Conservation (phyloP, 2,329 filamentous ascomycete species). For the Colletotrichum magnum region DNA sequence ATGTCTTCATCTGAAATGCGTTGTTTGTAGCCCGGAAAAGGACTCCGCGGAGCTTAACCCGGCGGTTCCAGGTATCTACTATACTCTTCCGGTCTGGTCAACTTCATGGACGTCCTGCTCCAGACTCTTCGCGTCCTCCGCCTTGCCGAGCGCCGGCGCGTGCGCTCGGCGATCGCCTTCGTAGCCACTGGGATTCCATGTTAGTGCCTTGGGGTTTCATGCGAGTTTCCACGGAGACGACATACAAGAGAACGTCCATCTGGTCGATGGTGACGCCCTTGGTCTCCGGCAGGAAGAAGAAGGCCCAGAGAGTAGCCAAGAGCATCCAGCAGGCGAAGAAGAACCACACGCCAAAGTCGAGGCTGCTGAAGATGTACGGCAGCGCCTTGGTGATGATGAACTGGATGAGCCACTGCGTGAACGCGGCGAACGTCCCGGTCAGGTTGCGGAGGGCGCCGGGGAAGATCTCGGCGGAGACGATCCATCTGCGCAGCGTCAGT, state of each 20-base stretch:
- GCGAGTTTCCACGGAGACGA: not conserved
- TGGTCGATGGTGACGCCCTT: slow-evolving; percentile 68
- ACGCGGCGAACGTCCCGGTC: slow-evolving; percentile 57
- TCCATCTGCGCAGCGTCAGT: slow-evolving; percentile 48
- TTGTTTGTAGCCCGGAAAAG: no score
- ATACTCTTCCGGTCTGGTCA: not conserved
- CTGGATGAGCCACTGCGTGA: slow-evolving; percentile 58
- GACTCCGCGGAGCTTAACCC: no score
- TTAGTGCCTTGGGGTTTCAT: not conserved
- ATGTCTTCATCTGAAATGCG: no score
- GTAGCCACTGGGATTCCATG: slow-evolving; percentile 14
- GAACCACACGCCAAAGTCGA: slow-evolving; percentile 68
- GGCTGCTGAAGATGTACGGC: slow-evolving; percentile 59
- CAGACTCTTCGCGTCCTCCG: slow-evolving; percentile 27
- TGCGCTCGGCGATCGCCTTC: slow-evolving; percentile 31
- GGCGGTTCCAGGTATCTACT: no score
- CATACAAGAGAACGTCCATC: slow-evolving; percentile 56
- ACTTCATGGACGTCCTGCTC: slow-evolving; percentile 30
- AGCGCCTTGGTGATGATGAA: slow-evolving; percentile 60
- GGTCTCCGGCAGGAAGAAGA: slow-evolving; percentile 68
- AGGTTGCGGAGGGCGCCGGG: slow-evolving; percentile 58
- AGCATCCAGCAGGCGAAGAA: slow-evolving; percentile 70
- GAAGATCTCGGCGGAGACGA: slow-evolving; percentile 61
- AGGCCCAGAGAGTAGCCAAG: slow-evolving; percentile 62
- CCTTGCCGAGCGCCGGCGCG: not conserved